Evolutionary conservation across 2,329 filamentous ascomycete genomes (phyloP), one percentile per base, ranked within the genome.

Genomic region (Fusarium sororula): DNA sequence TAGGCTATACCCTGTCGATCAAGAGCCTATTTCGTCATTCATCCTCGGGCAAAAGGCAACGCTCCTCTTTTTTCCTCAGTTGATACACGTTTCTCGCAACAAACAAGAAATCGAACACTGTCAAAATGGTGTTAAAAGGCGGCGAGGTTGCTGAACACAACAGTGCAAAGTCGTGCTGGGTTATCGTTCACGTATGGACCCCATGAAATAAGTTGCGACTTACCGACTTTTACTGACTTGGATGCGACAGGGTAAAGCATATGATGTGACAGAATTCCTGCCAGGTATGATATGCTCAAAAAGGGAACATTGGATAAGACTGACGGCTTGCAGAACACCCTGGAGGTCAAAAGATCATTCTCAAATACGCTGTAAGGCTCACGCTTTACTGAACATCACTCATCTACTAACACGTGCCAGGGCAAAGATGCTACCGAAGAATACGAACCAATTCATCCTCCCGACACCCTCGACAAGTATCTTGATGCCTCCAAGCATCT

Each of bases 341-440:
- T 30, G 95, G 95, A 70, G 95, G 94, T 42, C 88, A 91, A 75
- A 96, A 96, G 81, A 97, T 98, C 82, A 98, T 99, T 79, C 89
- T 99, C 74, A 98, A 98, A 85, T 98, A 98, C 84, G 95, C 95
- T 37, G 89, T 89, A 80, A 72, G 87, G 73, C 51, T 28, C 24
- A 24, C 65, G 45, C 32, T n/a, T 51, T 45, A 24, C 14, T 18
- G 7, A 35, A 15, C 17, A 20, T 37, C 26, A n/a, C 26, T 30
- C 14, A 7, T n/a, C 24, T 44, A 39, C 70, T 77, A 45, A 78
- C 65, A 64, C 20, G 24, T 22, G 7, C 18, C 68, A 88, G 87
- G 95, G 95, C 78, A 97, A 96, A 87, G 95, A 98, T 86, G 95
- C 95, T 44, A 97, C 95, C 41, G 93, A 95, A 81, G 94, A 94